Conservation (phyloP, 75 land plant genomes). For the Selaginella moellendorffii region DNA sequence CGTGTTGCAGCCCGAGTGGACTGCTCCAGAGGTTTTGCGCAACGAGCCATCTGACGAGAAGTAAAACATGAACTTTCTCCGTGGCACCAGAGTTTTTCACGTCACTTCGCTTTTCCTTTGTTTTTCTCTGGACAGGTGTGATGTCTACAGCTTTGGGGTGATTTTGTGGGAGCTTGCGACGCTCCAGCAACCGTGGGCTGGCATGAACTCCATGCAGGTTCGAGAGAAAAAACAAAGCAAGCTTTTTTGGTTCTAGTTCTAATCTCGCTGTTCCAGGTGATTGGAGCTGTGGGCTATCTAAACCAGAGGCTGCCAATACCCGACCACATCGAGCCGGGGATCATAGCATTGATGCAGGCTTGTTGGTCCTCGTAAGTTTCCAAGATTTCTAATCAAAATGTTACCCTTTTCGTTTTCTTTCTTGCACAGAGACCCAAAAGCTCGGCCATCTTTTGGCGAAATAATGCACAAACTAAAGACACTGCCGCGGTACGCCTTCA, state of each 20-base stretch:
- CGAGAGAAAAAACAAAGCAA: neutral
- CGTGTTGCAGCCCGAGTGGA: conserved; percentile 58
- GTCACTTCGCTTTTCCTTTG: neutral
- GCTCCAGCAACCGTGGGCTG: neutral
- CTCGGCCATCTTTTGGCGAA: neutral
- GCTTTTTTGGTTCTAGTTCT: neutral
- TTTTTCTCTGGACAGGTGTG: conserved; percentile 5
- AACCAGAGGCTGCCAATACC: neutral
- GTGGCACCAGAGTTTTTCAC: no score
- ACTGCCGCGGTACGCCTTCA: neutral
- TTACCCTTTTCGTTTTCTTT: neutral
- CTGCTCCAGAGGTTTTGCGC: conserved; percentile 62
- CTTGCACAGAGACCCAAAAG: neutral
- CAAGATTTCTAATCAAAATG: neutral
- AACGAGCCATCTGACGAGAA: conserved; percentile 61
- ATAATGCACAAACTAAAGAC: neutral
- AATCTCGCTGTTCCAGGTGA: neutral
- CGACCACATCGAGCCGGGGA: neutral
- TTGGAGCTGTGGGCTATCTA: neutral
- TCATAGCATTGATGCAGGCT: neutral
- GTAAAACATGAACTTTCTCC: no score
- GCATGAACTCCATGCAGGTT: conserved; percentile 8
- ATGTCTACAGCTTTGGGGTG: conserved; percentile 15
- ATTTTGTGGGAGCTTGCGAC: conserved; percentile 3
- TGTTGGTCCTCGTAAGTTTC: neutral